Evolutionary conservation across 148 eudicot species (phyloP), one percentile per base, ranked within the genome.

Genomic region (Chenopodium berlandieri): DNA sequence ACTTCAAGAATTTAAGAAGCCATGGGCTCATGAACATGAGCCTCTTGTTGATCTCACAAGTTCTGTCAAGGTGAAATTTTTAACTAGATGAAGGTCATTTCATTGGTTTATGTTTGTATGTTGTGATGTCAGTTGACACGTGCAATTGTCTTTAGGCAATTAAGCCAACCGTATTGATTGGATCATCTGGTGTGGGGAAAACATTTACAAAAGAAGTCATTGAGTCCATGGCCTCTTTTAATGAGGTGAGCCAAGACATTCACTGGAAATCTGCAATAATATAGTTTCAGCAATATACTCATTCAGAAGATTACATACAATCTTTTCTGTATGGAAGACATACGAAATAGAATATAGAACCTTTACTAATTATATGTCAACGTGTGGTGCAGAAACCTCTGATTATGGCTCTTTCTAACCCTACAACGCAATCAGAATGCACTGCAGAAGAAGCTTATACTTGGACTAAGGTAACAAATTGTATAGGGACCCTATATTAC

Each of bases 21-120:
- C 96, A 11, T 95, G 99, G 99, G 97, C 97, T 82, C 99, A 95
- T 88, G 99, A 93, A 74, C 93, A 91, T 84, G 97, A 89, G 82
- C 92, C 92, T 50, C 84, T 86, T 32, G 82, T 82, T 34, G 90
- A 86, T 88, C 97, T 95, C 66, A 75, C 89, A 23, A 88, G 89
- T 76, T 93, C 94, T 71, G 97, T 95, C 87, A 92, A 92, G 93
- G 99, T 95, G 73, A 31, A 81, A 27, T 30, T 50, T 7, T 67
- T 27, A 37, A 44, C 34, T 23, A n/a, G 11, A 69, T 19, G 77
- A 10, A 48, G 30, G 17, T 9, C 30, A 11, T 9, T 40, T 63
- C 34, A 65, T 27, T 76, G 22, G 10, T 60, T 80, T 23, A 75
- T 71, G 68, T 25, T 19, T n/a, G 27, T 75, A 2, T 25, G 60